Conservation (phyloP, 768 basidiomycete species). For the Pisolithus orientalis region DNA sequence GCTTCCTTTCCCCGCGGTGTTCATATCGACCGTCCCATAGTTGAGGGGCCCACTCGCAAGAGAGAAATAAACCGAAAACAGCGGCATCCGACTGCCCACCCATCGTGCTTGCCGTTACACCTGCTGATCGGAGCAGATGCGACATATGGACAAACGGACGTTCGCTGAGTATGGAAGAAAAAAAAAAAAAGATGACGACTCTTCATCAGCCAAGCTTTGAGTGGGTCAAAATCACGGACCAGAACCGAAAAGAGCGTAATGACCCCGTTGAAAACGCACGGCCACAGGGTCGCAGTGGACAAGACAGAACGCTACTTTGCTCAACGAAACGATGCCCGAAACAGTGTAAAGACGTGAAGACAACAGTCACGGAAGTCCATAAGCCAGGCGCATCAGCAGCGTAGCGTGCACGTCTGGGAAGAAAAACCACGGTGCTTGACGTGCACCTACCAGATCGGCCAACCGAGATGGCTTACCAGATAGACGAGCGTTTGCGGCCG, state of each 20-base stretch:
- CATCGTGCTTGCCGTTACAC: neutral
- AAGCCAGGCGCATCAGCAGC: constrained; percentile 31
- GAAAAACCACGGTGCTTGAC: constrained; percentile 8
- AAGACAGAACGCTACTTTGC: neutral
- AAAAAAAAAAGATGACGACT: neutral
- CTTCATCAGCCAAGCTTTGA: neutral
- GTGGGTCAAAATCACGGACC: neutral
- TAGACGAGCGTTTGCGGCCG: neutral
- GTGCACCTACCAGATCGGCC: constrained; percentile 13
- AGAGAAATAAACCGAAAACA: neutral
- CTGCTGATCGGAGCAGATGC: neutral
- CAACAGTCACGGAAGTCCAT: constrained; percentile 8
- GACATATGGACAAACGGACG: neutral
- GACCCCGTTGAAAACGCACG: neutral
- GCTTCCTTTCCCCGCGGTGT: constrained; percentile 27
- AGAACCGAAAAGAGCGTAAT: neutral
- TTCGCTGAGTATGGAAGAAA: neutral
- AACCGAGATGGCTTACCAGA: neutral
- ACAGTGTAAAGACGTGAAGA: constrained; percentile 6
- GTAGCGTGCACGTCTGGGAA: constrained; percentile 17
- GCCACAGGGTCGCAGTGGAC: neutral
- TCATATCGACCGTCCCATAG: constrained; percentile 12
- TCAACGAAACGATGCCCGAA: constrained; percentile 4
- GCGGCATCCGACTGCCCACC: neutral
- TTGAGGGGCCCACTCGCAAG: neutral